A percentile compares a stretch with the other conserved stretches of the same genome.
Evolutionary conservation across 192 early-diverging fungal species (phyloP).

Genomic region (Mortierella hygrophila): DNA sequence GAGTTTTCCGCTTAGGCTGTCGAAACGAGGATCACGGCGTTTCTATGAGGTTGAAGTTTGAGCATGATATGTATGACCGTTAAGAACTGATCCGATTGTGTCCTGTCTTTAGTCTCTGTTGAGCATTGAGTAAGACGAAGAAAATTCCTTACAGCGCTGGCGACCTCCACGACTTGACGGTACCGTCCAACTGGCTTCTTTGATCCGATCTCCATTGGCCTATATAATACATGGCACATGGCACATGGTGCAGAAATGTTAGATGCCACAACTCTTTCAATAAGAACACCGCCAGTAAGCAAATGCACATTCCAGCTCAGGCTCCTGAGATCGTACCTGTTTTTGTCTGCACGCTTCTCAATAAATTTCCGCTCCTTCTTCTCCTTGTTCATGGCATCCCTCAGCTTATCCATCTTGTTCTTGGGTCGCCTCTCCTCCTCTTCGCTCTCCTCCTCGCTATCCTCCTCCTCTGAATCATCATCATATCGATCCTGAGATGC

Average conservation of each 20-base stretch:
- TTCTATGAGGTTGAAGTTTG: constrained; percentile 58
- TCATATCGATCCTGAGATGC: constrained; percentile 36
- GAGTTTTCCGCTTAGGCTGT: constrained; percentile 87
- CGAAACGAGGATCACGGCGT: constrained; percentile 95
- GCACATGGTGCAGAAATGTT: neutral
- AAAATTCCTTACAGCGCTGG: constrained; percentile 59
- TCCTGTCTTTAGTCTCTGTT: too few species aligned
- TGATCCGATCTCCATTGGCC: constrained; percentile 83
- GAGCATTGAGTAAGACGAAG: neutral
- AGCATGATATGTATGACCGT: neutral
- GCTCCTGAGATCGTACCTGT: constrained; percentile 41
- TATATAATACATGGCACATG: constrained; percentile 49
- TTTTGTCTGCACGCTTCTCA: constrained; percentile 56
- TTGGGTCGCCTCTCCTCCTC: constrained; percentile 42
- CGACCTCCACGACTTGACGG: constrained; percentile 76
- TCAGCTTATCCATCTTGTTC: constrained; percentile 53
- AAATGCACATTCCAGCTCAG: neutral
- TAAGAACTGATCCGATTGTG: neutral
- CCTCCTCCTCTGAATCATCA: constrained; percentile 21
- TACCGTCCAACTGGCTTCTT: constrained; percentile 81
- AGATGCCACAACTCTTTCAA: neutral
- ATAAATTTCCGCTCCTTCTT: constrained; percentile 59
- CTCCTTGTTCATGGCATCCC: constrained; percentile 48
- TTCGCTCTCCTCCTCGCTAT: constrained; percentile 42
- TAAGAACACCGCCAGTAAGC: neutral